phyloP scores from a whole-genome alignment of 129 eudicot species.

The Tagetes patula region DNA sequence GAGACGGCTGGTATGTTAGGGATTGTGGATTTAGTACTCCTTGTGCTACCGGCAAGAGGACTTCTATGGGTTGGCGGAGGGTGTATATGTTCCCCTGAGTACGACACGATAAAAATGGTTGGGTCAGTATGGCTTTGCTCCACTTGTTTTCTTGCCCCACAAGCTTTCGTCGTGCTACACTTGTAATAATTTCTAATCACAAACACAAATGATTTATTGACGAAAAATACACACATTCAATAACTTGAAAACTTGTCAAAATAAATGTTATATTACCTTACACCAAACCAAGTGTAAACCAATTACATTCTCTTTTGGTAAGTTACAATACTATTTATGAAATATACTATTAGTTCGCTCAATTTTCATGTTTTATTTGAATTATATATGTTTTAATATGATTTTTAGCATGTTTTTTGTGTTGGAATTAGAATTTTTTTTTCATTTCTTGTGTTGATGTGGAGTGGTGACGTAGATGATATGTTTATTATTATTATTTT shows the following conservation, averaged over 20 bases:
- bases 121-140: slow-evolving; percentile 65
- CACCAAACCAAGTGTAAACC: neutral
- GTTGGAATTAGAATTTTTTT: no score
- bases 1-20: slow-evolving; percentile 24
- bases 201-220: slow-evolving; percentile 3
- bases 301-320: neutral
- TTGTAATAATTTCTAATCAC: slow-evolving; percentile 67
- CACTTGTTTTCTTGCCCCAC: slow-evolving; percentile 81
- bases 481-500: no score
- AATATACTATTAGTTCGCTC: no score
- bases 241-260: neutral
- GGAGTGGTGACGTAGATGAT: no score
- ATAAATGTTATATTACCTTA: neutral
- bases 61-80: slow-evolving; percentile 71
- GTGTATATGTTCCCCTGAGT: slow-evolving; percentile 72
- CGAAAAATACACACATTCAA: neutral
- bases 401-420: no score
- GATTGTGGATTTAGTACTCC: slow-evolving; percentile 41
- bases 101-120: slow-evolving; percentile 48
- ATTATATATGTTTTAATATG: no score
- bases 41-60: slow-evolving; percentile 79
- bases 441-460: no score
- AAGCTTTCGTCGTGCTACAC: slow-evolving; percentile 84
- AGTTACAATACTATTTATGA: no score
- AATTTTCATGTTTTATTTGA: no score